Conservation (phyloP, 2,329 filamentous ascomycete species). For the Macrophomina pseudophaseolina region DNA sequence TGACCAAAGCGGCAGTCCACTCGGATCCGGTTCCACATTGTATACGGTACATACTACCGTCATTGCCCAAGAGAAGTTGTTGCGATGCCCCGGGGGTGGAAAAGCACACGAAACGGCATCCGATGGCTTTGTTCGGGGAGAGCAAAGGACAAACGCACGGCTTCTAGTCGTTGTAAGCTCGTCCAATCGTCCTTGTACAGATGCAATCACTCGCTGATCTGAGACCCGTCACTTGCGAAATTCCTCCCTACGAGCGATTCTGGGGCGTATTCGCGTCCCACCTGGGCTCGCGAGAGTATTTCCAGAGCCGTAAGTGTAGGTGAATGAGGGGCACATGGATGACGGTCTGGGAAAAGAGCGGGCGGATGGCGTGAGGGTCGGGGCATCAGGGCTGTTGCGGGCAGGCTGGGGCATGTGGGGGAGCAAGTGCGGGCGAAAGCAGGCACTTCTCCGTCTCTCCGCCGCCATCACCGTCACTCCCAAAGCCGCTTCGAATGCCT, state of each 20-base stretch:
- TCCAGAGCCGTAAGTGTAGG: not conserved
- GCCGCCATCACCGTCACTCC: constrained; percentile 21
- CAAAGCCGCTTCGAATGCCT: constrained; percentile 20
- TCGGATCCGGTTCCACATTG: not conserved
- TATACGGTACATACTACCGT: not conserved
- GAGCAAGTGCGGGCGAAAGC: constrained; percentile 7
- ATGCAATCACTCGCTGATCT: not conserved
- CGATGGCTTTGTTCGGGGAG: not conserved
- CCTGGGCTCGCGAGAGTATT: not conserved
- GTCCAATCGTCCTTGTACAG: constrained; percentile 20
- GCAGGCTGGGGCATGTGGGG: constrained; percentile 5
- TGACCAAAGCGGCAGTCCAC: not conserved
- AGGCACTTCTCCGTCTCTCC: constrained; percentile 22
- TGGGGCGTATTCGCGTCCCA: not conserved
- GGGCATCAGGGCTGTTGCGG: not conserved
- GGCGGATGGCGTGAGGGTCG: constrained; percentile 12
- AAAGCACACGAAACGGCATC: not conserved
- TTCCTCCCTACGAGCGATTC: no score
- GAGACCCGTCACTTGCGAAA: not conserved
- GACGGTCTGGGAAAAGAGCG: not conserved
- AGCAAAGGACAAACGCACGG: not conserved
- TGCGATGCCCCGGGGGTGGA: not conserved
- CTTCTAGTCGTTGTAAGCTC: constrained; percentile 6
- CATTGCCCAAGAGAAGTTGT: not conserved
- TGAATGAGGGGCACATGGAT: no score